Conservation (phyloP, 805 yeast species). For the Saccharomyces paradoxus region DNA sequence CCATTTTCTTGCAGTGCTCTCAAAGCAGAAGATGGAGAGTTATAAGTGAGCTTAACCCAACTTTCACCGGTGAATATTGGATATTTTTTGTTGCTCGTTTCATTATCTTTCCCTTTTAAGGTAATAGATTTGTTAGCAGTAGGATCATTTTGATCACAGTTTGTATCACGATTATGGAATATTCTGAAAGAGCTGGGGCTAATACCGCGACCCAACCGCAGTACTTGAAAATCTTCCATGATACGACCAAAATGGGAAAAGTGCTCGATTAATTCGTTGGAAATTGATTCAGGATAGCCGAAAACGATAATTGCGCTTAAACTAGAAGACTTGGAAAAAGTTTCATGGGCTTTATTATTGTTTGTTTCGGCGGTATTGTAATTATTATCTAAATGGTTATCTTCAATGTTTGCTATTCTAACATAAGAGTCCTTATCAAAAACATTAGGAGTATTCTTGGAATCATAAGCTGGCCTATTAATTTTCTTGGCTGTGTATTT, state of each 20-base stretch:
- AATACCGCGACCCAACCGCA: constrained; percentile 9
- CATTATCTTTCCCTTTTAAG: constrained; percentile 8
- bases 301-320: constrained; percentile 61
- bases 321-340: constrained; percentile 29
- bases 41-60: constrained; percentile 81
- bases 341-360: not conserved
- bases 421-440: constrained; percentile 12
- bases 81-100: constrained; percentile 23
- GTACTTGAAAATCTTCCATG: constrained; percentile 56
- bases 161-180: not conserved
- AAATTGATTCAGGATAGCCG: constrained; percentile 74
- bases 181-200: not conserved
- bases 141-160: constrained; percentile 2
- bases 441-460: constrained; percentile 6
- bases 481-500: not conserved
- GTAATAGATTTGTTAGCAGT: constrained; percentile 19
- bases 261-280: constrained; percentile 55
- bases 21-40: constrained; percentile 59
- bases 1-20: constrained; percentile 82
- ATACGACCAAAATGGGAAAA: constrained; percentile 72
- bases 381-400: not conserved
- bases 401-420: not conserved
- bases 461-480: not conserved
- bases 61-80: constrained; percentile 76
- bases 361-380: constrained; percentile 3